Percentiles rank a stretch among this genome's conserved stretches.
Evolutionary conservation across 768 basidiomycete genomes (phyloP).

Genomic region (Mycena albidolilacea): DNA sequence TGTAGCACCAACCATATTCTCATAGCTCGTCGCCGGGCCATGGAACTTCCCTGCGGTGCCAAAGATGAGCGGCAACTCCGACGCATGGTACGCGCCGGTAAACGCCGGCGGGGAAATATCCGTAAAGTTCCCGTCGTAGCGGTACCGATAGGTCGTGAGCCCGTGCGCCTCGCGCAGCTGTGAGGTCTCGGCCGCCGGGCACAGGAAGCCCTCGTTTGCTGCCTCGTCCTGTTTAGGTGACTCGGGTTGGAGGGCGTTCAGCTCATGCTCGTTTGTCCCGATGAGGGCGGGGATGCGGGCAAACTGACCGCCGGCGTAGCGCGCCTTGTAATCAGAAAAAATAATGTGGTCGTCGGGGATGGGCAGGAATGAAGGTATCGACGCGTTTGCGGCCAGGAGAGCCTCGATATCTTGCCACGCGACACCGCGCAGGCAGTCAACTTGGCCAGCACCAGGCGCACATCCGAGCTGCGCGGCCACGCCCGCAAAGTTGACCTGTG

Average conservation of each 20-base stretch:
- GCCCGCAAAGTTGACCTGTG: not conserved
- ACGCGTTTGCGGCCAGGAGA: not conserved
- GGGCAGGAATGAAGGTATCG: not conserved
- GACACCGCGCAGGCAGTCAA: not conserved
- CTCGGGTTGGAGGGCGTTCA: not conserved
- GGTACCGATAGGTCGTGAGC: not conserved
- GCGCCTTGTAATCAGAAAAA: not conserved
- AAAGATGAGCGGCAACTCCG: not conserved
- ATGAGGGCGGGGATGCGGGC: not conserved
- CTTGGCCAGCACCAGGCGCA: not conserved
- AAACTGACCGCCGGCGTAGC: not conserved
- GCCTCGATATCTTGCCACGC: conserved; percentile 1
- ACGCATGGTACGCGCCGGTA: not conserved
- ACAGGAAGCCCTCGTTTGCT: not conserved
- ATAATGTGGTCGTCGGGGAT: not conserved
- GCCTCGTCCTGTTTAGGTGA: not conserved
- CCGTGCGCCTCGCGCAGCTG: not conserved
- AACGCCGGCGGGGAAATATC: not conserved
- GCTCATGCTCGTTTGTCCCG: conserved; percentile 1
- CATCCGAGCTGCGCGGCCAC: not conserved
- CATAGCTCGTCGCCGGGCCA: not conserved
- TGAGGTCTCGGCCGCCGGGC: not conserved
- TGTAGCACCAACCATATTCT: not conserved
- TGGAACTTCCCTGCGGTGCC: not conserved
- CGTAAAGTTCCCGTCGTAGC: not conserved